Evolutionary conservation across 192 early-diverging fungal species (phyloP), one percentile per base, ranked within the genome.

Genomic region (Coemansia aciculifera): DNA sequence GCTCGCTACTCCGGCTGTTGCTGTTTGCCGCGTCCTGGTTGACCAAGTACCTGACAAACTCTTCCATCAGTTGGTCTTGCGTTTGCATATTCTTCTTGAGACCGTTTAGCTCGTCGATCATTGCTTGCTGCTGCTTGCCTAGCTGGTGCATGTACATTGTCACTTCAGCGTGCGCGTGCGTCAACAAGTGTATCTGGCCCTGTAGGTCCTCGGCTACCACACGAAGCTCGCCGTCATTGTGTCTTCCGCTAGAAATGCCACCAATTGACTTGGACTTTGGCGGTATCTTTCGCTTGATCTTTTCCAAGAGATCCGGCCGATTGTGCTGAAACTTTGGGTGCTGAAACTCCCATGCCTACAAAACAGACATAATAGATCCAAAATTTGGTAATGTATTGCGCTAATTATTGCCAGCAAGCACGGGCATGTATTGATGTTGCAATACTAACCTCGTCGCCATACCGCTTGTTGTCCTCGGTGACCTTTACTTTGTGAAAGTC

Each of bases 341-440:
- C 70, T 89, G 88, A 68, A 95, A 95, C 67, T 95, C 92, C 93
- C 94, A 94, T 7, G 91, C 88, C 81, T 95, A 89, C 39, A 48
- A 24, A 36, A 21, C 8, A 44, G 36, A 51, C 3, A 51, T 8
- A 13, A 54, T 21, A 21, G 2, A 46, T 46, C 17, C n/a, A 17
- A 19, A 21, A 21, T 21, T 48, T 48, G 7, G 46, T 23, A 48
- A 37, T 63, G 62, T 39, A 66, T 34, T 54, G 51, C 24, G 27
- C 27, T 13, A 54, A 29, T 54, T 54, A 24, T 27, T 54, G 27
- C 8, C 24, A 39, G 51, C 37, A 66, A 66, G 13, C 31, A 23
- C 36, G 37, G 38, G 21, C 34, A 9, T 36, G 34, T 36, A 6
- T 36, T 36, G 34, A 9, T 36, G 32, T 21, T 12, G 31, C 10